A percentile compares a stretch with the other conserved stretches of the same genome.
Evolutionary conservation across 768 basidiomycete genomes (phyloP).

Genomic region (Auricularia cornea): DNA sequence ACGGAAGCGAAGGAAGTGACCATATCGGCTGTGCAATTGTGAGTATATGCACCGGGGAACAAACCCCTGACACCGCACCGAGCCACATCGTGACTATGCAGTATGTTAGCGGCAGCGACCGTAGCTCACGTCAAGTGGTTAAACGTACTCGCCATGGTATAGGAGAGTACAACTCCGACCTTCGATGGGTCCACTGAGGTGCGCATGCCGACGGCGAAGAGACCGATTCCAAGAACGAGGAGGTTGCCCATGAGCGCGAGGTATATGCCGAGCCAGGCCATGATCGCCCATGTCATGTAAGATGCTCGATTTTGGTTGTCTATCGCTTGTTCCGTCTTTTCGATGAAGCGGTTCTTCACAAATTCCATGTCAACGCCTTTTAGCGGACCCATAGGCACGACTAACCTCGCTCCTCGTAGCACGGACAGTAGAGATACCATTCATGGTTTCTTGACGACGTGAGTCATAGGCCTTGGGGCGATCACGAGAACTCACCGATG

Average conservation of each 20-base stretch:
- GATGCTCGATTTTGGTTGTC: conserved; percentile 57
- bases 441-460: conserved; percentile 49
- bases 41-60: conserved; percentile 6
- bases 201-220: conserved; percentile 60
- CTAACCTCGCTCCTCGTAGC: conserved; percentile 36
- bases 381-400: too few relatives aligned
- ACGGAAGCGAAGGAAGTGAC: conserved; percentile 48
- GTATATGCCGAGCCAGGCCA: conserved; percentile 51
- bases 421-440: conserved; percentile 54
- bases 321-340: conserved; percentile 43
- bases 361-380: conserved; percentile 13
- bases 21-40: conserved; percentile 36
- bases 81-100: not conserved
- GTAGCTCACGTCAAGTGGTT: not conserved
- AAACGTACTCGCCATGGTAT: conserved; percentile 26
- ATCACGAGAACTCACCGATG: too few relatives aligned
- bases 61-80: too few relatives aligned
- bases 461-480: too few relatives aligned
- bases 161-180: conserved; percentile 55
- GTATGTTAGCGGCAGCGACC: not conserved
- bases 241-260: conserved; percentile 60
- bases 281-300: conserved; percentile 51
- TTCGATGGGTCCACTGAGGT: conserved; percentile 48
- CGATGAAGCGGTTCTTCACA: conserved; percentile 37
- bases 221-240: conserved; percentile 56